Conservation (phyloP, 1,284 basidiomycete species). For the Leccinum insolens region DNA sequence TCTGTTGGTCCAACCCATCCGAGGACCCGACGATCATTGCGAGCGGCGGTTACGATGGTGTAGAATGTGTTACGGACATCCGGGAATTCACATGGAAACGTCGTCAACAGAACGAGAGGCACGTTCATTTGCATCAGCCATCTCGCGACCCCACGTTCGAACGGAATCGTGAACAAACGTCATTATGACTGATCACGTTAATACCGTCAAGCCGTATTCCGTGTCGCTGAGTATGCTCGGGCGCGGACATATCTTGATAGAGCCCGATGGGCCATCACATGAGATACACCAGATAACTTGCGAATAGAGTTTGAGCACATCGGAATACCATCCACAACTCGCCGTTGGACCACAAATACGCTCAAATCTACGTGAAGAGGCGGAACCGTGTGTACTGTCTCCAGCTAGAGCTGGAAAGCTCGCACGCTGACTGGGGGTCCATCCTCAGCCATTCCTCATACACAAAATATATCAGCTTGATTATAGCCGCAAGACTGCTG, state of each 20-base stretch:
- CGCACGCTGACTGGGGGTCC: conserved; percentile 3
- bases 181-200: too few species aligned
- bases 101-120: too few species aligned
- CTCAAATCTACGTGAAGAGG: conserved; percentile 69
- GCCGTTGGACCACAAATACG: conserved; percentile 79
- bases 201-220: too few species aligned
- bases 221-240: conserved; percentile 57
- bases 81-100: too few species aligned
- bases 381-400: conserved; percentile 35
- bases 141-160: too few species aligned
- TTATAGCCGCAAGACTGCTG: conserved; percentile 70
- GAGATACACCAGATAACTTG: neutral
- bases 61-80: too few species aligned
- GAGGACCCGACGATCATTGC: too few species aligned
- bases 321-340: conserved; percentile 86
- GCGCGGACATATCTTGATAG: conserved; percentile 71
- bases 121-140: too few species aligned
- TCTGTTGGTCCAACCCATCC: too few species aligned
- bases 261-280: conserved; percentile 55
- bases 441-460: conserved; percentile 67
- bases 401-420: neutral
- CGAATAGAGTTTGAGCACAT: conserved; percentile 67
- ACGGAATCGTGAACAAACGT: too few species aligned
- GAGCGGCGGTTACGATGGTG: too few species aligned
- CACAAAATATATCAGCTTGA: conserved; percentile 88